Evolutionary conservation across 1,284 basidiomycete species (phyloP).

Genomic region (Cryptococcus sp.): DNA sequence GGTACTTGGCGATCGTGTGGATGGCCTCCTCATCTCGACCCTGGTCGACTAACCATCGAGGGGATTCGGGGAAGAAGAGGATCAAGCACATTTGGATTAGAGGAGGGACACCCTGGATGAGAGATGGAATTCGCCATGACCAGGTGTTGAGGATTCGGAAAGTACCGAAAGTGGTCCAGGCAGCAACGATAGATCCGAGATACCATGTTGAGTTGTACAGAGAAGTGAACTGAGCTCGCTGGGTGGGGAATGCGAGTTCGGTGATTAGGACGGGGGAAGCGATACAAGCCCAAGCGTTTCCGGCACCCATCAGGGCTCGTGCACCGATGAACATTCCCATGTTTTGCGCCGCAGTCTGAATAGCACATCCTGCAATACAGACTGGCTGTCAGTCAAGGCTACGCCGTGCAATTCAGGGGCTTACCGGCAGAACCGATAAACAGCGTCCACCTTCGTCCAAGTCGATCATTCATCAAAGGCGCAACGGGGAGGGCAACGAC

Average conservation of each 20-base stretch:
- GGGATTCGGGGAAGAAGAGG: slow-evolving; percentile 58
- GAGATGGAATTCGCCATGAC: slow-evolving; percentile 56
- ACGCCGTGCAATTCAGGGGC: no score
- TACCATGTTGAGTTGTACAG: slow-evolving; percentile 17
- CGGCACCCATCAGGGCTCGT: slow-evolving; percentile 39
- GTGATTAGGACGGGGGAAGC: slow-evolving; percentile 18
- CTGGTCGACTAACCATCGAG: slow-evolving; percentile 62
- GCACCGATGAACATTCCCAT: slow-evolving; percentile 67
- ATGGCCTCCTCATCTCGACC: slow-evolving; percentile 55
- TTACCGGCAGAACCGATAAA: slow-evolving; percentile 18
- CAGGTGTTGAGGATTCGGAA: slow-evolving; percentile 25
- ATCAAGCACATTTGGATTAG: slow-evolving; percentile 54
- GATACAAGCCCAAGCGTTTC: slow-evolving; percentile 15
- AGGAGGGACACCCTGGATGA: slow-evolving; percentile 64
- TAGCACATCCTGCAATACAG: no score
- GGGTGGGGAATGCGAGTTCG: slow-evolving; percentile 24
- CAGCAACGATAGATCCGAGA: slow-evolving; percentile 40
- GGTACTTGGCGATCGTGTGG: slow-evolving; percentile 38
- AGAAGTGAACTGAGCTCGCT: slow-evolving; percentile 15
- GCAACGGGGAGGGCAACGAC: slow-evolving; percentile 35
- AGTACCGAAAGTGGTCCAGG: slow-evolving; percentile 39
- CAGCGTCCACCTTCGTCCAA: slow-evolving; percentile 23
- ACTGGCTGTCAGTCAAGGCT: no score
- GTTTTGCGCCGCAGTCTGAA: slow-evolving; percentile 50
- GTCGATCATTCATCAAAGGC: slow-evolving; percentile 21